phyloP scores from a whole-genome alignment of 257 asterid species.

The Przewalskia tangutica region DNA sequence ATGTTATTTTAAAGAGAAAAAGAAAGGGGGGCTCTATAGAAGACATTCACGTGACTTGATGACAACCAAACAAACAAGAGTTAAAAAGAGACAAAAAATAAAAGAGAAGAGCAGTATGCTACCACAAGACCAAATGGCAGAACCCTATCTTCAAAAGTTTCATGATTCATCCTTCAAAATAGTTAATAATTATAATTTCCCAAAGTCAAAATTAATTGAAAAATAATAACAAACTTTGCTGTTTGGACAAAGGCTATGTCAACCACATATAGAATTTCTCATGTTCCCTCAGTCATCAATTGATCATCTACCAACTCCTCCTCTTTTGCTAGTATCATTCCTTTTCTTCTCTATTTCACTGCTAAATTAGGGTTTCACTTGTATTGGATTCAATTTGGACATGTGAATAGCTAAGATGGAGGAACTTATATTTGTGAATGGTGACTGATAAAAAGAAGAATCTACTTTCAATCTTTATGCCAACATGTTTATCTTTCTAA shows the following conservation, averaged over 20 bases:
- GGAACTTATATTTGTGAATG: no score
- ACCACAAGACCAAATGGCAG: slow-evolving; percentile 81
- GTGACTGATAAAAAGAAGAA: no score
- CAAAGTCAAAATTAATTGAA: slow-evolving; percentile 1
- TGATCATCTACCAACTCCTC: neutral
- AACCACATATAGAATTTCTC: neutral
- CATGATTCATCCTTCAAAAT: neutral
- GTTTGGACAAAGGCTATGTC: neutral
- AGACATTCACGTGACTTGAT: slow-evolving; percentile 57
- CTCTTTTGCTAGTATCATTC: neutral
- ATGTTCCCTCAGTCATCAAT: neutral
- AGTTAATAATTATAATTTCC: neutral
- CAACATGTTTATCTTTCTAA: no score
- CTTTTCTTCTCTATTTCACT: neutral
- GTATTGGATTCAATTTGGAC: no score
- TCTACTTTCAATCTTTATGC: no score
- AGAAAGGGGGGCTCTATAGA: slow-evolving; percentile 14
- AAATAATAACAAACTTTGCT: neutral
- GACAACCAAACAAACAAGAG: slow-evolving; percentile 37
- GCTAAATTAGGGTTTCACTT: neutral
- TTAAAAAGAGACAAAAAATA: slow-evolving; percentile 32
- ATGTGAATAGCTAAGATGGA: no score
- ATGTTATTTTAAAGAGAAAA: slow-evolving; percentile 9
- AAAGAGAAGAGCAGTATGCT: slow-evolving; percentile 52
- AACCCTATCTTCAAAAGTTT: slow-evolving; percentile 57